Conservation (phyloP, 306 rosid genomes). For the Herpetospermum pedunculosum region DNA sequence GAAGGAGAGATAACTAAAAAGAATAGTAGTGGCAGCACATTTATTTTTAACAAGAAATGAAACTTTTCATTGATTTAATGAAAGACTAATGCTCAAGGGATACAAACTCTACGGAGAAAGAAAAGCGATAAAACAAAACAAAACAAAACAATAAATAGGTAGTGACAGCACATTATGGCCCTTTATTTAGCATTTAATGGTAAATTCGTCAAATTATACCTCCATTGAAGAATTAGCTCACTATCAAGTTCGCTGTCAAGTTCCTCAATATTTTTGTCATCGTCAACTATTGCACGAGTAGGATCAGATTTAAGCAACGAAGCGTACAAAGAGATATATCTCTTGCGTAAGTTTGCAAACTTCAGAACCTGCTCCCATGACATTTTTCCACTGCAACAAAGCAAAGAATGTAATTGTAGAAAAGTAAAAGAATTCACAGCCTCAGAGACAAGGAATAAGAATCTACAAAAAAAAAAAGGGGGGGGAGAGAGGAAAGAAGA, state of each 20-base stretch:
- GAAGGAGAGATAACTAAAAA: neutral
- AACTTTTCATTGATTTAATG: no score
- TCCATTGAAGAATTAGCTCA: slow-evolving; percentile 93
- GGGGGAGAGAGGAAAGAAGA: neutral
- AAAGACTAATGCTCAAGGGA: no score
- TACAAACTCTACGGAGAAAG: no score
- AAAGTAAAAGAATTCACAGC: neutral
- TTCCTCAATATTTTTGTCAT: slow-evolving; percentile 67
- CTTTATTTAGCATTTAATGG: neutral
- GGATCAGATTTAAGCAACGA: slow-evolving; percentile 81
- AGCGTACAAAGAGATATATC: slow-evolving; percentile 73
- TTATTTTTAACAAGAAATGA: no score
- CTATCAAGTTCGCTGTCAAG: slow-evolving; percentile 81
- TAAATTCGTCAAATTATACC: slow-evolving; percentile 30
- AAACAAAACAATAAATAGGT: no score
- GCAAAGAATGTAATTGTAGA: slow-evolving; percentile 14
- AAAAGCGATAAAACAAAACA: no score
- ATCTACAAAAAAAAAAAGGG: neutral
- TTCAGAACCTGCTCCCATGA: slow-evolving; percentile 93
- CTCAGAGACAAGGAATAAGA: neutral
- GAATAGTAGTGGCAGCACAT: no score
- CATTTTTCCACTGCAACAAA: slow-evolving; percentile 77
- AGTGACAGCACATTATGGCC: neutral
- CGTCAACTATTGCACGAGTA: slow-evolving; percentile 46
- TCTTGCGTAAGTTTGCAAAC: slow-evolving; percentile 72